A percentile compares a stretch with the other conserved stretches of the same genome.
phyloP scores from a whole-genome alignment of 345 rosid genomes.

The Eutrema japonicum region DNA sequence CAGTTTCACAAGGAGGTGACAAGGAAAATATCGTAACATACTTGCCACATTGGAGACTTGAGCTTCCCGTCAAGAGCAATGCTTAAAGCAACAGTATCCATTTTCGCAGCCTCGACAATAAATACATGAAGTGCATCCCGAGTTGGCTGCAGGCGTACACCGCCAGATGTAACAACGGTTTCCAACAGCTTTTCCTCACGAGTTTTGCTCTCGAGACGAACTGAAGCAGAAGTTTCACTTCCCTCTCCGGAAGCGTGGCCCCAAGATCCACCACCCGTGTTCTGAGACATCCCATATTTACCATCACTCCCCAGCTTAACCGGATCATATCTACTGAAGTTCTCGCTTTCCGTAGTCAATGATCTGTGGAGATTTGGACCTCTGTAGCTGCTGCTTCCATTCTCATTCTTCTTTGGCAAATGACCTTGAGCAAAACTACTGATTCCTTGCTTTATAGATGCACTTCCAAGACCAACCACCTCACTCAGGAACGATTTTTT shows the following conservation, averaged over 20 bases:
- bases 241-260: constrained; percentile 53
- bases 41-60: constrained; percentile 95
- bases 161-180: constrained; percentile 90
- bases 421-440: constrained; percentile 76
- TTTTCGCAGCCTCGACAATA: constrained; percentile 82
- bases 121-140: constrained; percentile 88
- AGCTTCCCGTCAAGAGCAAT: constrained; percentile 86
- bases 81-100: constrained; percentile 75
- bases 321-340: constrained; percentile 74
- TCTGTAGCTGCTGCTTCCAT: constrained; percentile 71
- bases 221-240: constrained; percentile 60
- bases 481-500: constrained; percentile 89
- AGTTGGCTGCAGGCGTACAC: constrained; percentile 95
- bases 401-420: constrained; percentile 65
- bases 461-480: constrained; percentile 95
- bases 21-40: constrained; percentile 33
- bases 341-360: constrained; percentile 69
- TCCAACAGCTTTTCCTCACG: constrained; percentile 90
- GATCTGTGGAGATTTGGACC: constrained; percentile 91
- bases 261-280: constrained; percentile 64
- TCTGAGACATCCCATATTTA: constrained; percentile 52
- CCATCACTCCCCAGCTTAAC: constrained; percentile 63
- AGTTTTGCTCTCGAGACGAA: constrained; percentile 62
- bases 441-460: constrained; percentile 90
- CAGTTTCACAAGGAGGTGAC: constrained; percentile 18